Conservation (phyloP, 352 stramenopile species). For the Phytophthora nicotianae region DNA sequence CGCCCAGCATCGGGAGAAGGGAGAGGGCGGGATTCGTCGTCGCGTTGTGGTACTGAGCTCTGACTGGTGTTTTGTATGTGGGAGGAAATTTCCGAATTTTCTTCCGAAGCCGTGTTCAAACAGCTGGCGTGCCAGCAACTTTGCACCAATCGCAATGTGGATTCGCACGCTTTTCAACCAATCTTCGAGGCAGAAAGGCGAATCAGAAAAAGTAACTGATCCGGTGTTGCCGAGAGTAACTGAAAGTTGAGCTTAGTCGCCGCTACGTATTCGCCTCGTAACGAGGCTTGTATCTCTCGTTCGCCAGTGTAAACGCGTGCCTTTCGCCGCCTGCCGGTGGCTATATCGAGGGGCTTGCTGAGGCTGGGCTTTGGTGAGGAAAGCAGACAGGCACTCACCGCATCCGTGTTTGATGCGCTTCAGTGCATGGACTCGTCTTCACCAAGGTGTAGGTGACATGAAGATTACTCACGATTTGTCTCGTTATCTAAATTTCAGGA, state of each 20-base stretch:
- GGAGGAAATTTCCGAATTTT: constrained; percentile 24
- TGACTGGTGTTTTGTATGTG: constrained; percentile 28
- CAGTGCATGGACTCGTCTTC: neutral
- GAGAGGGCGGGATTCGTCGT: constrained; percentile 27
- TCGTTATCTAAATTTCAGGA: constrained; percentile 9
- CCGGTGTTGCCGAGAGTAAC: neutral
- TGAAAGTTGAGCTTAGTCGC: neutral
- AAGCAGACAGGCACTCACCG: neutral
- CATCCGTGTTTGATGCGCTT: neutral
- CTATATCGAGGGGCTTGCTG: neutral
- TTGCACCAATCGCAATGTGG: constrained; percentile 11
- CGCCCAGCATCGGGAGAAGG: constrained; percentile 5
- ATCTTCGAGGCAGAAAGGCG: constrained; percentile 3
- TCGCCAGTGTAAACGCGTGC: neutral
- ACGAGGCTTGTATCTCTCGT: neutral
- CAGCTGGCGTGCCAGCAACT: constrained; percentile 14
- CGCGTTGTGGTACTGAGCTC: neutral
- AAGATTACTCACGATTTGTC: constrained; percentile 10
- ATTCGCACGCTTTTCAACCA: constrained; percentile 6
- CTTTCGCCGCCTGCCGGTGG: neutral
- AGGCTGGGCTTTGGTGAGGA: neutral
- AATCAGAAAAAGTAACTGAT: constrained; percentile 16
- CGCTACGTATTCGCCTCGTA: neutral
- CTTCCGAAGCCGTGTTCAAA: neutral
- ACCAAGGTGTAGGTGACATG: constrained; percentile 1